Conservation (phyloP, 805 yeast species). For the Yamadazyma paraphyllophila region DNA sequence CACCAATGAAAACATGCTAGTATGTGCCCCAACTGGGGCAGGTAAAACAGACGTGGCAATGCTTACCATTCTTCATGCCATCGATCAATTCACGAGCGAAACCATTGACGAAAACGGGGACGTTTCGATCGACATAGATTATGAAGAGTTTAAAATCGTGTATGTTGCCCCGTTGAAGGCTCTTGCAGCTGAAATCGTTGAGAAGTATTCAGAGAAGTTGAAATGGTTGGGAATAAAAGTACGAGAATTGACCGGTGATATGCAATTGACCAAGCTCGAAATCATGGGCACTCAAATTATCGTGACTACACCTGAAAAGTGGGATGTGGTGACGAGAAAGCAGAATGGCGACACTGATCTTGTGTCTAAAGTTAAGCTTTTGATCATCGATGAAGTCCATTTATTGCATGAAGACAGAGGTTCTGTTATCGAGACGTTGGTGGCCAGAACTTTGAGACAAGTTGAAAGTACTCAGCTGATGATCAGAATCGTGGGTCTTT, state of each 20-base stretch:
- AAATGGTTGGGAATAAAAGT: slow-evolving; percentile 86
- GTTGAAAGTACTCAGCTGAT: slow-evolving; percentile 92
- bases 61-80: slow-evolving; percentile 73
- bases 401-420: slow-evolving; percentile 96
- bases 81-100: slow-evolving; percentile 65
- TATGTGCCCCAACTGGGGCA: slow-evolving; percentile 98
- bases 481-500: slow-evolving; percentile 90
- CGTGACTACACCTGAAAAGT: slow-evolving; percentile 94
- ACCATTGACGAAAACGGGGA: slow-evolving; percentile 43
- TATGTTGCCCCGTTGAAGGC: slow-evolving; percentile 95
- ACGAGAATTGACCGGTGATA: slow-evolving; percentile 89
- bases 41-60: slow-evolving; percentile 96
- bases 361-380: slow-evolving; percentile 75
- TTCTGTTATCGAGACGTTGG: slow-evolving; percentile 92
- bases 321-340: slow-evolving; percentile 98
- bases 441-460: slow-evolving; percentile 90
- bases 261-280: slow-evolving; percentile 72
- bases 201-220: slow-evolving; percentile 74
- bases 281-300: slow-evolving; percentile 75
- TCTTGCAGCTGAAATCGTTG: slow-evolving; percentile 94
- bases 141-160: slow-evolving; percentile 83
- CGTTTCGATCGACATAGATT: slow-evolving; percentile 62
- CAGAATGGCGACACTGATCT: slow-evolving; percentile 85
- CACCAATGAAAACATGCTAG: slow-evolving; percentile 90
- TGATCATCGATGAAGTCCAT: slow-evolving; percentile 96